Percentiles rank a stretch among this genome's conserved stretches.
Evolutionary conservation across 139 green algal species (phyloP).

Genomic region (Haematococcus sp.): DNA sequence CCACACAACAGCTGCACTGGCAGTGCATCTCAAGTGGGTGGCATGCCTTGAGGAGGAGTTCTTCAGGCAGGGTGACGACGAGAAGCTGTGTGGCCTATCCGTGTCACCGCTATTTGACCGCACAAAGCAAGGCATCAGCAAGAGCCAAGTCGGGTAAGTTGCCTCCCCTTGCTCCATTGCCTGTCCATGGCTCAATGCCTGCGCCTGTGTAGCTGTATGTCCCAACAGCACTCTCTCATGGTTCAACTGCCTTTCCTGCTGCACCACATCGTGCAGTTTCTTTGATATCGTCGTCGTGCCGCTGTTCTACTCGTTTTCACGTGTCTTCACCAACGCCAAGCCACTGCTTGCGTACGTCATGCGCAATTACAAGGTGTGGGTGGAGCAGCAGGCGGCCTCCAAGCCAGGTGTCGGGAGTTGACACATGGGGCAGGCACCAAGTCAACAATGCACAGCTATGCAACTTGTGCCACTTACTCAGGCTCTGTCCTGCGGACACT

Average conservation of each 20-base stretch:
- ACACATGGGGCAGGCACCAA: too few relatives aligned
- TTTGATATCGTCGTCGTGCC: constrained; percentile 30
- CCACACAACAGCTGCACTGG: constrained; percentile 39
- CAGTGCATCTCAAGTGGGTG: constrained; percentile 53
- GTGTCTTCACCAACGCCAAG: constrained; percentile 42
- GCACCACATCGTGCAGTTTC: constrained; percentile 2
- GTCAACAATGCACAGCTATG: too few relatives aligned
- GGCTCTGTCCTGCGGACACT: too few relatives aligned
- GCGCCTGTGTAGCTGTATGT: not conserved
- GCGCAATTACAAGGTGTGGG: constrained; percentile 54
- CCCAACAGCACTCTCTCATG: not conserved
- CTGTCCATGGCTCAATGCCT: not conserved
- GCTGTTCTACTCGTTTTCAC: constrained; percentile 25
- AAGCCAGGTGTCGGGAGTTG: too few relatives aligned
- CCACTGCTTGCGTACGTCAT: constrained; percentile 49
- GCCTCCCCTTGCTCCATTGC: too few relatives aligned
- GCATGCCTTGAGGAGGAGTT: constrained; percentile 53
- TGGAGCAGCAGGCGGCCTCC: not conserved
- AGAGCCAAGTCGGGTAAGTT: constrained; percentile 24
- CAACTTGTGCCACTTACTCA: too few relatives aligned
- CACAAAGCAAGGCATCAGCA: constrained; percentile 52
- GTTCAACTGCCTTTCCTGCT: not conserved
- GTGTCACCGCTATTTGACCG: constrained; percentile 55
- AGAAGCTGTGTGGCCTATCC: constrained; percentile 29
- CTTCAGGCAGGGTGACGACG: constrained; percentile 54